Base-by-base conservation (phyloP, 1,284 basidiomycete genomes). In the Naganishia sp. region DNA sequence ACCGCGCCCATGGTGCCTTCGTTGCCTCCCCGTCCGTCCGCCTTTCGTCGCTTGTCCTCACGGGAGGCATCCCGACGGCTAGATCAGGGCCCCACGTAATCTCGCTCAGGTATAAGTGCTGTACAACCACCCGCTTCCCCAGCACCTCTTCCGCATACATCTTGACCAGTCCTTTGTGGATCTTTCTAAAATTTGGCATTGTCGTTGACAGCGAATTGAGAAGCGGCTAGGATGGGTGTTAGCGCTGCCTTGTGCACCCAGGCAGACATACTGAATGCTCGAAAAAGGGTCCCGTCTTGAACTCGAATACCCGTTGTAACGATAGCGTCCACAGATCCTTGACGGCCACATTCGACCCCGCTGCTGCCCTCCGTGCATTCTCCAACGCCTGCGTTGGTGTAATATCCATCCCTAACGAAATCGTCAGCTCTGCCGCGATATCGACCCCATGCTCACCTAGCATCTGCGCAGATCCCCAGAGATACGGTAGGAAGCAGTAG, bases 141-240 rank as follows among this genome's bases (percentile, higher is more conserved):
- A 97, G 81, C n/a, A 97, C 94, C 78, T 99, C 95, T 16, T 88
- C 93, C 84, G 90, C 86, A 79, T 94, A 99, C 94, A 99, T 98
- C 82, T 96, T 97, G 73, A 92, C 85, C 70, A 98, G 78, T 2
- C 96, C 96, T 6, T 83, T 85, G 75, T 94, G 90, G 21, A 95
- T 90, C 78, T 98, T 98, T 43, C 82, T 79, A 91, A 93, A 99
- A 68, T 85, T 87, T 10, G 88, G 87, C 18, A 98, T 93, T 10
- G 88, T 88, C 0, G 85, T 84, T 0, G 92, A 89, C 61, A 99
- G 91, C 63, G 89, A 88, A 78, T 93, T 83, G 21, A 99, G 82
- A 70, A 97, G 88, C 0, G 95, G 94, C 43, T 72, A 33, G 7
- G 71, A 74, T 63, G 46, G 7, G 33, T 76, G 75, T 68, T 74